Evolutionary conservation across 148 eudicot genomes (phyloP), one percentile per base, ranked within the genome.

Genomic region (Pharnaceum exiguum): DNA sequence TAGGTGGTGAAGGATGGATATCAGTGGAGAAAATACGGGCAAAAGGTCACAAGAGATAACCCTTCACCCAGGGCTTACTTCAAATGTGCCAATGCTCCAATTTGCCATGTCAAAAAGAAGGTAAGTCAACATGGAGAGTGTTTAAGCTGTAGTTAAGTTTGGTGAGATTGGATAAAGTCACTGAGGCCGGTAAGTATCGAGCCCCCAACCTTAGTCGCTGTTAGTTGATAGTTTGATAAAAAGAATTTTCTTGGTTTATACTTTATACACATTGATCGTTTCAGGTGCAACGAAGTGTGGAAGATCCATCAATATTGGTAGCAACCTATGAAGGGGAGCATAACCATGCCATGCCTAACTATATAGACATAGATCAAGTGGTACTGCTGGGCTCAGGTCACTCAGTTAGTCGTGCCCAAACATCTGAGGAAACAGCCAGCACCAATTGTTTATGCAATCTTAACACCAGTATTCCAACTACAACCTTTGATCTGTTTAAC

Each of bases 1-100:
- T 32, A 58, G 62, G 62, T 57, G 18, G 74, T 73, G 61, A 72
- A 65, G 39, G 81, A 77, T 60, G 81, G 81, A 62, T 65, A 77
- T 69, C 77, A 72, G 65, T 77, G 81, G 81, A 60, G 77, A 35
- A 77, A 77, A 48, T 77, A 77, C 42, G 81, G 81, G 5, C 81
- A 77, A 21, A 77, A 77, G 49, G 75, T 73, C 3, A 77, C 77
- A 7, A 72, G 77, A 61, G 74, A 77, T 62, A 77, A 77, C 46
- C 77, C 81, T 0, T 72, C 71, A 51, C 81, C 81, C 33, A 69
- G 81, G 56, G 81, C 81, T 53, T 77, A 77, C 54, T 77, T 55
- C 42, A 77, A 70, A 46, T 77, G 81, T 42, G 72, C 81, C 6
- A 55, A 55, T 48, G 75, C 77, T 28, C 77, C 81, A 5, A 26